Conservation (phyloP, 106 monocot species). For the Apostasia ramifera region DNA sequence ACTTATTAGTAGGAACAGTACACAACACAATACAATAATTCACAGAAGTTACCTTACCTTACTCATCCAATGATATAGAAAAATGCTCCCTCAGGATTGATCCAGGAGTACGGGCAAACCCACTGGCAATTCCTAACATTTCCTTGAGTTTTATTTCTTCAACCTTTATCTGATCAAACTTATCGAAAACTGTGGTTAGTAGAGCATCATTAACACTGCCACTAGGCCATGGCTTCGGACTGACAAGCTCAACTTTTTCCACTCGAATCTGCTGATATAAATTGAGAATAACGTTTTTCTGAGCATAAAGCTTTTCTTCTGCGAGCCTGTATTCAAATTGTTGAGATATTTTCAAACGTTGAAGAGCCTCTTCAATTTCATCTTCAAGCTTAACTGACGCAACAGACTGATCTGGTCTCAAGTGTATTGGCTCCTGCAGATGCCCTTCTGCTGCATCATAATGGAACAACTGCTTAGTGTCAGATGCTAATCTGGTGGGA, state of each 20-base stretch:
- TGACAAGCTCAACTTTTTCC: conserved; percentile 39
- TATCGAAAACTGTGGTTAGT: conserved; percentile 30
- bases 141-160: conserved; percentile 55
- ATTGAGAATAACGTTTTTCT: conserved; percentile 52
- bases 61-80: conserved; percentile 19
- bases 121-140: conserved; percentile 54
- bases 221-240: conserved; percentile 7
- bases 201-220: conserved; percentile 18
- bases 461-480: not conserved
- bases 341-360: conserved; percentile 46
- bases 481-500: not conserved
- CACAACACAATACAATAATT: not conserved
- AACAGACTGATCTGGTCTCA: conserved; percentile 22
- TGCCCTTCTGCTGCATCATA: not conserved
- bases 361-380: conserved; percentile 42
- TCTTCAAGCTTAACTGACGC: conserved; percentile 42
- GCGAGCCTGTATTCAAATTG: conserved; percentile 46
- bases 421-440: conserved; percentile 13
- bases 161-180: conserved; percentile 46
- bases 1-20: no score
- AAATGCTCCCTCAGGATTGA: conserved; percentile 25
- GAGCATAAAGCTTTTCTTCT: conserved; percentile 51
- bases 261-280: conserved; percentile 50
- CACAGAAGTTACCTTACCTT: not conserved
- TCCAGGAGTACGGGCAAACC: conserved; percentile 32